These are phyloP conservation scores for Pythium dissimile DNA, from an alignment of 352 stramenopile species.

Conservation along the genomic window DNA sequence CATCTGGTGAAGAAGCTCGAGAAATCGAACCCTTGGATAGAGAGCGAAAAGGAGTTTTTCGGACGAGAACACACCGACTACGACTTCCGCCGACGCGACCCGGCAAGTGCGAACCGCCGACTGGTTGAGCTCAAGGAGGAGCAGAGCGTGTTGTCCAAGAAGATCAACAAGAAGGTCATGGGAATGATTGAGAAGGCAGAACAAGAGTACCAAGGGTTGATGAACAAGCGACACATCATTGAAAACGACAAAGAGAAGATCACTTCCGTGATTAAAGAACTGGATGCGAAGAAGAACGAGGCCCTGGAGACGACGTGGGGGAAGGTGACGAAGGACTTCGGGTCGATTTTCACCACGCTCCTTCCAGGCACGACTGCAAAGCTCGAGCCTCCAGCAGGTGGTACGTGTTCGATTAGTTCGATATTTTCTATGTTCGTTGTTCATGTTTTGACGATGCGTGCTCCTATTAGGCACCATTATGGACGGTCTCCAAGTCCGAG, in stretches of 20 bases:
- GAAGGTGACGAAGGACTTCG: constrained; percentile 99
- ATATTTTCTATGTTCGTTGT: not conserved
- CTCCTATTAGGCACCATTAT: constrained; percentile 85
- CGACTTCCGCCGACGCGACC: constrained; percentile 93
- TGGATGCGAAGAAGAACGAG: constrained; percentile 99
- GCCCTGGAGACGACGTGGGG: constrained; percentile 95
- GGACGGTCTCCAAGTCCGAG: constrained; percentile 97
- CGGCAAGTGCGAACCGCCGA: constrained; percentile 77
- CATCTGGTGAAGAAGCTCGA: constrained; percentile 90
- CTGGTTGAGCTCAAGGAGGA: constrained; percentile 91
- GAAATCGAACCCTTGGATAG: constrained; percentile 97
- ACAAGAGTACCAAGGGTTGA: constrained; percentile 97
- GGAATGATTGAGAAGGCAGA: constrained; percentile 99
- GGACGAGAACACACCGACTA: constrained; percentile 96
- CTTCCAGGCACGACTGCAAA: constrained; percentile 97
- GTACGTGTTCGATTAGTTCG: constrained; percentile 24
- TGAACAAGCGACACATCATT: constrained; percentile 97
- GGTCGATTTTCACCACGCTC: constrained; percentile 98
- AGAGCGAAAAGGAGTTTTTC: constrained; percentile 96
- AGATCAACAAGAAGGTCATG: constrained; percentile 99
- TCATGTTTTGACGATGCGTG: constrained; percentile 1
- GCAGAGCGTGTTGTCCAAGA: constrained; percentile 93
- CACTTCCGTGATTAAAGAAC: constrained; percentile 97
- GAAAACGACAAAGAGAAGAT: constrained; percentile 99
- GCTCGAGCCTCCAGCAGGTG: constrained; percentile 94